Evolutionary conservation across 2,329 filamentous ascomycete genomes (phyloP).

Genomic region (Sporothrix pallida): DNA sequence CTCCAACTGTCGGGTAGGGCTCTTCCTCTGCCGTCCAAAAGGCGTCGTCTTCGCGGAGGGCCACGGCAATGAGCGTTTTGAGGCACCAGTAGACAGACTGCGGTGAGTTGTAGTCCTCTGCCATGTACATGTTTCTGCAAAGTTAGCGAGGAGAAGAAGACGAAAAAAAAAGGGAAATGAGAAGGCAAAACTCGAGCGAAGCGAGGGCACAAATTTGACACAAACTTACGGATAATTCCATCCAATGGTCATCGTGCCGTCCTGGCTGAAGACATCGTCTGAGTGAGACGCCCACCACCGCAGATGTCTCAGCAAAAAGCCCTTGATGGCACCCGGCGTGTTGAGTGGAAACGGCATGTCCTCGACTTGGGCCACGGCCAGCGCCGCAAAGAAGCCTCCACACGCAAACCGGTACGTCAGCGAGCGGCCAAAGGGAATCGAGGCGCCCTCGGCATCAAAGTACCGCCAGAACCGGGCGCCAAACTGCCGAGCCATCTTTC

Average conservation of each 20-base stretch:
- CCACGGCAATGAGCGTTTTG: slow-evolving; percentile 55
- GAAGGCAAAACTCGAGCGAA: no score
- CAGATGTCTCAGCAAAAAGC: slow-evolving; percentile 52
- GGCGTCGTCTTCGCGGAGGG: slow-evolving; percentile 44
- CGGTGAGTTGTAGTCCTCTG: slow-evolving; percentile 63
- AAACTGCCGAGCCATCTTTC: slow-evolving; percentile 47
- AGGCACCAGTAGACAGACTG: slow-evolving; percentile 62
- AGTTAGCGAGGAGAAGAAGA: no score
- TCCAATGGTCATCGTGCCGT: slow-evolving; percentile 53
- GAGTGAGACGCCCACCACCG: slow-evolving; percentile 50
- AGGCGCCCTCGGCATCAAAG: slow-evolving; percentile 50
- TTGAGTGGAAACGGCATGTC: slow-evolving; percentile 46
- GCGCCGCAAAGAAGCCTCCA: slow-evolving; percentile 51
- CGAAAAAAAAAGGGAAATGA: no score
- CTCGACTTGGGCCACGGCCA: slow-evolving; percentile 47
- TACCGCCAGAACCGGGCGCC: slow-evolving; percentile 50
- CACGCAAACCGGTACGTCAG: slow-evolving; percentile 55
- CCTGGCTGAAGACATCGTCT: slow-evolving; percentile 49
- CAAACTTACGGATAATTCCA: slow-evolving; percentile 39
- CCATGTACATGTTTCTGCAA: slow-evolving; percentile 57
- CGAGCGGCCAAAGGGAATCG: slow-evolving; percentile 54
- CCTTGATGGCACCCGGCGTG: slow-evolving; percentile 49
- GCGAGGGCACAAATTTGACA: no score
- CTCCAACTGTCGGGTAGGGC: slow-evolving; percentile 39
- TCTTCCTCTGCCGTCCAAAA: slow-evolving; percentile 55